phyloP scores from a whole-genome alignment of 805 yeast species.

The Pichia californica region DNA sequence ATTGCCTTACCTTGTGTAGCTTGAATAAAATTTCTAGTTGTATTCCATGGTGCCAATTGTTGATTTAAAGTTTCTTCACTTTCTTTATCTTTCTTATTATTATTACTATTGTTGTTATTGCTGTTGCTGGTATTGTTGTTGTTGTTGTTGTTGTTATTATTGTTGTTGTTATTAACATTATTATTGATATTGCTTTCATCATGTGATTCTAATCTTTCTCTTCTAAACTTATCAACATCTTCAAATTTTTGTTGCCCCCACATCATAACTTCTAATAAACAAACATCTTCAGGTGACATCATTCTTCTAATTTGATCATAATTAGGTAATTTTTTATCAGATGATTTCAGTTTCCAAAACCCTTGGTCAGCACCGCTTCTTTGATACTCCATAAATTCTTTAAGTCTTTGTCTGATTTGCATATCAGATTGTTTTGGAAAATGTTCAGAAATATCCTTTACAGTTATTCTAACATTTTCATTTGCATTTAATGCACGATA shows the following conservation, averaged over 20 bases:
- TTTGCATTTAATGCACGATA: slow-evolving; percentile 76
- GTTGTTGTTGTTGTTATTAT: too few species aligned
- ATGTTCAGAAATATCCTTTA: slow-evolving; percentile 82
- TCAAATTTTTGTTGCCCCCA: slow-evolving; percentile 85
- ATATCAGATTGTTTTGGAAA: slow-evolving; percentile 97
- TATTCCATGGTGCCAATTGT: slow-evolving; percentile 89
- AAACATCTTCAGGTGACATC: slow-evolving; percentile 87
- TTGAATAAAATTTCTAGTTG: slow-evolving; percentile 82
- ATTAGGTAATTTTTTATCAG: slow-evolving; percentile 56
- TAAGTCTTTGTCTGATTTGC: slow-evolving; percentile 91
- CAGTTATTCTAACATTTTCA: slow-evolving; percentile 67
- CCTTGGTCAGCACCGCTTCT: slow-evolving; percentile 93
- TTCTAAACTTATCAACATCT: slow-evolving; percentile 58
- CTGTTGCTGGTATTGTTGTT: too few species aligned
- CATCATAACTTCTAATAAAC: slow-evolving; percentile 85
- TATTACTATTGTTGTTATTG: slow-evolving; percentile 11
- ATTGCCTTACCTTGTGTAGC: slow-evolving; percentile 96
- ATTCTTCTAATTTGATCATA: slow-evolving; percentile 74
- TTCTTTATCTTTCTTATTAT: slow-evolving; percentile 25
- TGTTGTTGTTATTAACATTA: slow-evolving; percentile 19
- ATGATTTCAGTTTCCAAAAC: slow-evolving; percentile 80
- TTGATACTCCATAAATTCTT: slow-evolving; percentile 97
- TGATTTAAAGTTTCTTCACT: slow-evolving; percentile 65
- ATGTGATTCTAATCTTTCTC: slow-evolving; percentile 29
- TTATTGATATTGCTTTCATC: slow-evolving; percentile 12